phyloP scores from a whole-genome alignment of 129 eudicot species.

The Artemisia annua region DNA sequence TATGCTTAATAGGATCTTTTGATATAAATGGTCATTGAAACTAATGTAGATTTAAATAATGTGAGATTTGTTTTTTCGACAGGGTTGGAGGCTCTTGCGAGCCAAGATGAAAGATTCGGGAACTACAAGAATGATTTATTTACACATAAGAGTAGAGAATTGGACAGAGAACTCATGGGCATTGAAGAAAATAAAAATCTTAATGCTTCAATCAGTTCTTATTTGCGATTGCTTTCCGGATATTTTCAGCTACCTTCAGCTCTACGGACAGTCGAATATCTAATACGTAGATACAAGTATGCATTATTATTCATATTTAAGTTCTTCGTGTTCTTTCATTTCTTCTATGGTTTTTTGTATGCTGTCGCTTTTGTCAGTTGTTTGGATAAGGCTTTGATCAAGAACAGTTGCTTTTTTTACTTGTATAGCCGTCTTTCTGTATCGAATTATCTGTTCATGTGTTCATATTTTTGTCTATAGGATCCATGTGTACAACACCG shows the following conservation, averaged over 20 bases:
- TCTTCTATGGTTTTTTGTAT: no score
- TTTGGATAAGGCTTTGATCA: no score
- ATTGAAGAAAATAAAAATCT: constrained; percentile 66
- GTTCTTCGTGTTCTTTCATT: constrained; percentile 5
- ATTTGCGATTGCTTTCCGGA: constrained; percentile 75
- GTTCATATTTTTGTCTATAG: constrained; percentile 33
- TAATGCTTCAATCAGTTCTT: constrained; percentile 56
- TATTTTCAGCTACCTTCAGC: constrained; percentile 58
- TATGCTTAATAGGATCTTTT: background rate
- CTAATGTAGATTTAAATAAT: constrained; percentile 5
- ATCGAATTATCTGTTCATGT: background rate
- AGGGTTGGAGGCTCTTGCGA: constrained; percentile 80
- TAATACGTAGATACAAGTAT: constrained; percentile 93
- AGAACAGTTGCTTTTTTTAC: background rate
- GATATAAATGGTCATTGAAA: background rate
- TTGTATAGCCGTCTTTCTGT: background rate
- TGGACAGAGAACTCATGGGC: constrained; percentile 77
- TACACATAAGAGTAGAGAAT: constrained; percentile 64
- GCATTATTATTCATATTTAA: constrained; percentile 13
- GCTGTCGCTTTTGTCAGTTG: no score
- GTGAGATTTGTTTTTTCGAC: constrained; percentile 8
- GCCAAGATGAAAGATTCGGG: constrained; percentile 57
- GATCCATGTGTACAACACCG: constrained; percentile 73
- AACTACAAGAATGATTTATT: constrained; percentile 76
- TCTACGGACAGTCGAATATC: constrained; percentile 73